A percentile compares a stretch with the other conserved stretches of the same genome.
Conservation (phyloP, 23 red algal species). For the Gracilaria caudata region DNA sequence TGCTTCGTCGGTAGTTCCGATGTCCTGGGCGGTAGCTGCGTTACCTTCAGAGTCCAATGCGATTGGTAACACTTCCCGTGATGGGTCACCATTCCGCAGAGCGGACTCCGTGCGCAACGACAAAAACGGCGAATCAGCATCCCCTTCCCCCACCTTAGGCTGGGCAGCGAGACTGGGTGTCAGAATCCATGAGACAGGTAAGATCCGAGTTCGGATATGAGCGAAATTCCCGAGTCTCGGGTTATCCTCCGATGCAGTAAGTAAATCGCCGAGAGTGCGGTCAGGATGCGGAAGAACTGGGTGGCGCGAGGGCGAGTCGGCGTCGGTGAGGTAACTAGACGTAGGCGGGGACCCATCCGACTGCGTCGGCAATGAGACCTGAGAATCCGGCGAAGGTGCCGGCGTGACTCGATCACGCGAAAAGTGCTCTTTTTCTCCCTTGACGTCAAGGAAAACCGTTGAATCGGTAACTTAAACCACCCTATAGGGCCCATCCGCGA, state of each 20-base stretch:
- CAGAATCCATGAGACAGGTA: neutral
- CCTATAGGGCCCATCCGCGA: constrained; percentile 9
- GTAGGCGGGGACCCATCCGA: neutral
- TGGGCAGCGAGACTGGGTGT: no score
- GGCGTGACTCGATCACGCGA: neutral
- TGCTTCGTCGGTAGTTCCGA: no score
- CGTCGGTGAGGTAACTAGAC: no score
- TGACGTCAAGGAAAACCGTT: neutral
- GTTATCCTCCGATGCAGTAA: no score
- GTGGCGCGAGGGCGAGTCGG: no score
- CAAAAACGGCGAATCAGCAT: neutral
- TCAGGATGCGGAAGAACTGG: no score
- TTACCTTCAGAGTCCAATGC: no score
- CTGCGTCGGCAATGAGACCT: no score
- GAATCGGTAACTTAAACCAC: neutral
- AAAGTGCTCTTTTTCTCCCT: neutral
- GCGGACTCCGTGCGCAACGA: neutral
- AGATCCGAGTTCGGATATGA: neutral
- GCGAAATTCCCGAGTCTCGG: no score
- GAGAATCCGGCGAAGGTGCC: neutral
- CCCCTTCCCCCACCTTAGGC: neutral
- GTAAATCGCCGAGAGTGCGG: no score
- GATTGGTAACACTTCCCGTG: neutral
- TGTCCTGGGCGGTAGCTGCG: no score
- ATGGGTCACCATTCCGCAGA: neutral